A percentile compares a stretch with the other conserved stretches of the same genome.
These are phyloP conservation scores for Truncatella angustata DNA, from an alignment of 2,329 filamentous ascomycete genomes.

Conservation along the genomic window DNA sequence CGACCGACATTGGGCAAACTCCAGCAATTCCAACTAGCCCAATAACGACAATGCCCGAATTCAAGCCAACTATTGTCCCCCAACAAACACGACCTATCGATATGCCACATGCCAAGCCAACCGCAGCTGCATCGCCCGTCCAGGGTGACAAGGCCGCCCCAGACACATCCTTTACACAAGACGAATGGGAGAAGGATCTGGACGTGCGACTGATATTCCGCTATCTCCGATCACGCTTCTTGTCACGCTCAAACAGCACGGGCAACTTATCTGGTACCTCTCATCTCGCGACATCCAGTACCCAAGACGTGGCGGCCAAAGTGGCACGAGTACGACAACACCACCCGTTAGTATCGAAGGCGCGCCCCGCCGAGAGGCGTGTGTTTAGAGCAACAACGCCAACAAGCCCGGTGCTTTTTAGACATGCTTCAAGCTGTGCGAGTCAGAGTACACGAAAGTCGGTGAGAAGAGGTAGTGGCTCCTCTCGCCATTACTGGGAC, in stretches of 20 bases:
- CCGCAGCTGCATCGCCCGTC: conserved; percentile 14
- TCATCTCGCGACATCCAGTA: conserved; percentile 47
- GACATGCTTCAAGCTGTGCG: conserved; percentile 68
- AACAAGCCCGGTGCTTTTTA: conserved; percentile 44
- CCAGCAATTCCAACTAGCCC: conserved; percentile 50
- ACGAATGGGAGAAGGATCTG: conserved; percentile 92
- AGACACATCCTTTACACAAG: conserved; percentile 52
- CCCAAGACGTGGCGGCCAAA: conserved; percentile 69
- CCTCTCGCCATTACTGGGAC: conserved; percentile 86
- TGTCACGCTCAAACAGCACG: conserved; percentile 44
- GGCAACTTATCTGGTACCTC: conserved; percentile 42
- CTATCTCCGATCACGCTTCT: conserved; percentile 77
- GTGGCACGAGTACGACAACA: conserved; percentile 84
- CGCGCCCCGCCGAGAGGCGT: conserved; percentile 52
- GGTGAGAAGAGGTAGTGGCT: conserved; percentile 64
- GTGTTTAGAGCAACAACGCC: conserved; percentile 55
- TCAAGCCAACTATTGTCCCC: conserved; percentile 49
- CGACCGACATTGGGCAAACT: conserved; percentile 29
- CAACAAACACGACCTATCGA: conserved; percentile 24
- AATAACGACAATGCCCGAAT: conserved; percentile 40
- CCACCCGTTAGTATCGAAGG: conserved; percentile 76
- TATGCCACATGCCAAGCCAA: conserved; percentile 9
- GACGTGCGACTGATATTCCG: conserved; percentile 90
- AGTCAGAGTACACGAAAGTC: conserved; percentile 83
- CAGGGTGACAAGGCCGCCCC: conserved; percentile 16